phyloP scores from a whole-genome alignment of 2,329 filamentous ascomycete genomes.

The Catunica adiposa region DNA sequence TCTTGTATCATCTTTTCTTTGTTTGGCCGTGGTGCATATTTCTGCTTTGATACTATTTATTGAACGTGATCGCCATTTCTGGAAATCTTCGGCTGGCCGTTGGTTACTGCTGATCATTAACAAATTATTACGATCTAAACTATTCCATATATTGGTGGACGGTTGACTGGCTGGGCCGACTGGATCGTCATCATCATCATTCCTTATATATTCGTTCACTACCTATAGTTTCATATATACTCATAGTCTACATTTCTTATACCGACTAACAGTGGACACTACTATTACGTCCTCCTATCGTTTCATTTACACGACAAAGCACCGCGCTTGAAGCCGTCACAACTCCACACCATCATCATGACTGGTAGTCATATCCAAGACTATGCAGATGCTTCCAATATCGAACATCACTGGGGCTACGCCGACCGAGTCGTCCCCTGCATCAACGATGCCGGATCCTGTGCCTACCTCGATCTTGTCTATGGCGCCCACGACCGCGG shows the following conservation, averaged over 20 bases:
- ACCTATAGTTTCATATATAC: too few species aligned
- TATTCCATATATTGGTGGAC: background rate
- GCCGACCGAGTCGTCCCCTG: conserved; percentile 29
- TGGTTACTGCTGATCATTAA: background rate
- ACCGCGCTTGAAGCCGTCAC: too few species aligned
- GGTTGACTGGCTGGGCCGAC: background rate
- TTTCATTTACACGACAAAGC: too few species aligned
- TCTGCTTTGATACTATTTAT: background rate
- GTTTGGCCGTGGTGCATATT: background rate
- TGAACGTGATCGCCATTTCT: background rate
- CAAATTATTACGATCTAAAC: background rate
- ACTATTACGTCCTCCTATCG: too few species aligned
- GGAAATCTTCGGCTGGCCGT: background rate
- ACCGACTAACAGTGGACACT: background rate
- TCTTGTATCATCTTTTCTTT: background rate
- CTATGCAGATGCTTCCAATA: conserved; percentile 21
- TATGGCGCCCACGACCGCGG: conserved; percentile 33
- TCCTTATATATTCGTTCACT: background rate
- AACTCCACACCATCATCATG: background rate
- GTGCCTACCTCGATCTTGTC: conserved; percentile 34
- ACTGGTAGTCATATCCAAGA: conserved; percentile 26
- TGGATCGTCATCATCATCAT: background rate
- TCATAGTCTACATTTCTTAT: background rate
- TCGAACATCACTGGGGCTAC: conserved; percentile 32
- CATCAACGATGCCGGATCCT: conserved; percentile 30